Evolutionary conservation across 306 rosid species (phyloP).

Genomic region (Pterocarpus macrocarpus): DNA sequence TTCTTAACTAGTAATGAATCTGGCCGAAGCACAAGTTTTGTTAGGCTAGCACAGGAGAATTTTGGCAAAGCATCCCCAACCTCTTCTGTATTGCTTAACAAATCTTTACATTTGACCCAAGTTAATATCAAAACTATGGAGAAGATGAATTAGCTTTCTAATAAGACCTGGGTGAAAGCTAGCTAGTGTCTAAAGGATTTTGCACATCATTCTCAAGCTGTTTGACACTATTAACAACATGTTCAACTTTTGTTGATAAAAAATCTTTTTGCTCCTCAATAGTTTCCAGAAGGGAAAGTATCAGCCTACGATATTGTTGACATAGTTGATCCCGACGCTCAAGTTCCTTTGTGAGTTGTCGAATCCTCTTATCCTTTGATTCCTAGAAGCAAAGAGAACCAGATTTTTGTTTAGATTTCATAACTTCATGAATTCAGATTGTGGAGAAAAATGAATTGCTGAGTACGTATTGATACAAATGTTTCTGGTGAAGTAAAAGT

Average conservation of each 20-base stretch:
- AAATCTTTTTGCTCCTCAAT: slow-evolving; percentile 48
- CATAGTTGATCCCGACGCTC: slow-evolving; percentile 51
- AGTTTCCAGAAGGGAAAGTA: slow-evolving; percentile 45
- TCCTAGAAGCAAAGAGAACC: slow-evolving; percentile 44
- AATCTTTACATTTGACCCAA: slow-evolving; percentile 9
- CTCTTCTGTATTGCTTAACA: not conserved
- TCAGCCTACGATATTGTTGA: slow-evolving; percentile 35
- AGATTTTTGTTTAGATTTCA: slow-evolving; percentile 21
- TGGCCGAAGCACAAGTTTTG: slow-evolving; percentile 17
- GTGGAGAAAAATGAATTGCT: not conserved
- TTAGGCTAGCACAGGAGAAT: not conserved
- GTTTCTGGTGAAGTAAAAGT: not conserved
- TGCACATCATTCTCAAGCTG: slow-evolving; percentile 45
- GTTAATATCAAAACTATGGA: slow-evolving; percentile 18
- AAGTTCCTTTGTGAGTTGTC: slow-evolving; percentile 48
- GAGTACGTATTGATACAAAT: not conserved
- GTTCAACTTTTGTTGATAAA: slow-evolving; percentile 44
- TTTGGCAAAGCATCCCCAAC: not conserved
- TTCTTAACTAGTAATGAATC: not conserved
- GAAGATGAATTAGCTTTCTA: slow-evolving; percentile 19
- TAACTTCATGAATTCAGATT: slow-evolving; percentile 14
- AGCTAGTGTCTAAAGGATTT: slow-evolving; percentile 40
- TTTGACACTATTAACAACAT: slow-evolving; percentile 34
- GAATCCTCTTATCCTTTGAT: slow-evolving; percentile 52
- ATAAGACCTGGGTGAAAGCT: not conserved